phyloP scores from a whole-genome alignment of 1,284 basidiomycete species.

The Ustilago vetiveriae region DNA sequence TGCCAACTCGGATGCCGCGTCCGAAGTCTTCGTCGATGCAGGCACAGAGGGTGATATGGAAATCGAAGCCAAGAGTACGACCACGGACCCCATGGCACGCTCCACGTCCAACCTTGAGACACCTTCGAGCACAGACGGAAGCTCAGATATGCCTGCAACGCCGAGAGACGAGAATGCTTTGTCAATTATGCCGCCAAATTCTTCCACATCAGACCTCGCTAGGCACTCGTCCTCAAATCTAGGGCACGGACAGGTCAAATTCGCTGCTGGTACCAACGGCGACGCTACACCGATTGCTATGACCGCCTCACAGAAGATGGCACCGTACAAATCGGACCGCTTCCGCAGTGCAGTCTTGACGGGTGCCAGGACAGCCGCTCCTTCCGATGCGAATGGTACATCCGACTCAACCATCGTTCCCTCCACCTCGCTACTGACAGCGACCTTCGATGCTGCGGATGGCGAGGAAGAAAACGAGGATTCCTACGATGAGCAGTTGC shows the following conservation, averaged over 20 bases:
- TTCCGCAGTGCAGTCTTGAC: conserved; percentile 31
- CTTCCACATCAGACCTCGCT: conserved; percentile 4
- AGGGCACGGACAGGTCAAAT: conserved; percentile 35
- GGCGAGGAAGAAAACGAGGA: conserved; percentile 21
- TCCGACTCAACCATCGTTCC: conserved; percentile 1
- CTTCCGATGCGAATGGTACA: not conserved
- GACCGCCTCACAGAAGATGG: conserved; percentile 10
- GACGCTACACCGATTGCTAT: conserved; percentile 13
- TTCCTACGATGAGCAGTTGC: not conserved
- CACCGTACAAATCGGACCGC: conserved; percentile 21
- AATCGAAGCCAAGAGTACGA: conserved; percentile 21
- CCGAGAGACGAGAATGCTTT: conserved; percentile 31
- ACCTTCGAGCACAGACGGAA: conserved; percentile 41
- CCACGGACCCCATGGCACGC: conserved; percentile 28
- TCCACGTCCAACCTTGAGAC: conserved; percentile 29
- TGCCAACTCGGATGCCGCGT: conserved; percentile 20
- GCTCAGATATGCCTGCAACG: conserved; percentile 46
- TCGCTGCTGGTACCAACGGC: conserved; percentile 20
- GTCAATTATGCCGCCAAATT: conserved; percentile 11
- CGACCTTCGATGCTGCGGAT: conserved; percentile 24
- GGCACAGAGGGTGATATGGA: conserved; percentile 16
- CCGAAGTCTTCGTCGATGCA: conserved; percentile 44
- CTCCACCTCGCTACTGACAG: conserved; percentile 18
- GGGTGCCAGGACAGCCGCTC: conserved; percentile 8
- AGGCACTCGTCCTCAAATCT: conserved; percentile 16